Base-by-base conservation (phyloP, 2,329 filamentous ascomycete genomes). In the Fusarium sp. region DNA sequence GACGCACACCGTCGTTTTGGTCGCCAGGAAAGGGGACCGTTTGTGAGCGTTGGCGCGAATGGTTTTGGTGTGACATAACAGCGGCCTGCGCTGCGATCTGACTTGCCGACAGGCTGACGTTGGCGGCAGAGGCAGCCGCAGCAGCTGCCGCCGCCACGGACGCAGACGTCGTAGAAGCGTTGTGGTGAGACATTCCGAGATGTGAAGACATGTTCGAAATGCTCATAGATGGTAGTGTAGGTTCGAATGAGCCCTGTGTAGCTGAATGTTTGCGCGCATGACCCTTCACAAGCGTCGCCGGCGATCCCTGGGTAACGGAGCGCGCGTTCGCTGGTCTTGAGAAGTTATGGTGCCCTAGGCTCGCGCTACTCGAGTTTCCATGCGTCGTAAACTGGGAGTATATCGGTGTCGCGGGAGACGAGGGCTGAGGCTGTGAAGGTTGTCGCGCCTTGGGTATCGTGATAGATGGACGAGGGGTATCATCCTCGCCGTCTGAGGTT, bases 71-170 rank as follows among this genome's bases (percentile, higher is more conserved):
- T 33, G 87, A 87, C 81, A 92, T 89, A 74, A 91, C 89, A 56
- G 92, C 92, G 11, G 92, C 89, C 78, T 94, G 92, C 19, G 92
- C 92, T 39, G 92, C 92, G 67, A 94, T 93, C 77, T 93, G 90
- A 77, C 91, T 93, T n/a, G 91, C 88, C 3, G 85, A 84, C 64
- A 87, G 78, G 26, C 82, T 77, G 14, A 68, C 43, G 74, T 76
- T 41, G 74, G 73, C 71, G 19, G 77, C 76, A 43, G 79, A 80
- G 79, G 78, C 89, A 73, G 78, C 75, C 14, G 68, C 73, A 3
- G 71, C 71, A 3, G 71, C 71, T 1, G 71, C 71, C 1, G 71
- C 70, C 3, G 69, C 70, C 6, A 68, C 64, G 14, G 70, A 62
- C 8, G 64, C 48, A 22, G 68, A 70, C 17, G 45, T 37, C 2